Base-by-base conservation (phyloP, 768 basidiomycete species). In the Boletus tomentosulus region DNA sequence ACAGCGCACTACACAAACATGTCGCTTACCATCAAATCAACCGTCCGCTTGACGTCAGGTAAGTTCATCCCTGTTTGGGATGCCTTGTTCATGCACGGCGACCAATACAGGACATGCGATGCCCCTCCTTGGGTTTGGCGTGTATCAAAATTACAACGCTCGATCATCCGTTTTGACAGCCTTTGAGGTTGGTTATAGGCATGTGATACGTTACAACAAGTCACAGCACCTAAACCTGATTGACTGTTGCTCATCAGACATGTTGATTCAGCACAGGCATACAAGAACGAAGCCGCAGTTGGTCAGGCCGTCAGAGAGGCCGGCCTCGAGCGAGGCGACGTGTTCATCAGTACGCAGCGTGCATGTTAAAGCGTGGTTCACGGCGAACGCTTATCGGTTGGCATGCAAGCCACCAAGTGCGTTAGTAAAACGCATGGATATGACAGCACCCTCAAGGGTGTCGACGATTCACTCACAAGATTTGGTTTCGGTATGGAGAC, bases 211-310 rank as follows among this genome's bases (percentile, higher is more conserved):
- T 15, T 25, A 35, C 45, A 39, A 25, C 46, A 51, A 10, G 43
- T 25, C 42, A 39, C 37, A n/a, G 37, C 30, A n/a, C 28, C 13
- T 38, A 49, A 46, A 38, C 39, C 50, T 50, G 51, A 51, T 53
- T n/a, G 39, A 5, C 22, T 9, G 34, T 43, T 39, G 16, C 9
- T 34, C 19, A 27, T 35, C 15, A 87, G 88, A 51, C 89, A 88
- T 53, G 72, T 90, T 41, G 89, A 91, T 66, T 80, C 85, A 1
- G 89, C 89, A 1, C 85, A 85, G 57, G 72, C 74, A 34, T 91
- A 90, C 65, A 72, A 70, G 53, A 88, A 87, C 56, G 86, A 89
- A 64, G 75, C 74, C 3, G 73, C 74, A 9, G 86, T 87, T 13
- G 84, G 82, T 1, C 74, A 78, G 27, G 85, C 84, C 2, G 65